Conservation (phyloP, 2,329 filamentous ascomycete genomes). For the Colletotrichum sidae region DNA sequence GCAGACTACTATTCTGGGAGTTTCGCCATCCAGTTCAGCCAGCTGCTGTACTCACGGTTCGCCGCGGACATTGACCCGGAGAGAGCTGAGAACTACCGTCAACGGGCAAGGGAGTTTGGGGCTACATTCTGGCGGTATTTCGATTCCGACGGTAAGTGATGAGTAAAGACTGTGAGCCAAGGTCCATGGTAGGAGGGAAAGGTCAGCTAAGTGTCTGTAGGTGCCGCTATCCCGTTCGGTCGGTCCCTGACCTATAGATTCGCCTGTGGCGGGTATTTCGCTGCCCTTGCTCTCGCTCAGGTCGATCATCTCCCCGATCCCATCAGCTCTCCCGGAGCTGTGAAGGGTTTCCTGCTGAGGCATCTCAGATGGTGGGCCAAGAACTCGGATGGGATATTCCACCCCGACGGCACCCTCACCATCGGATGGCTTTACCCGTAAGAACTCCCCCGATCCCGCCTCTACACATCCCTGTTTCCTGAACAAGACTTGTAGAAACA, state of each 20-base stretch:
- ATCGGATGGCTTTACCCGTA: conserved; percentile 54
- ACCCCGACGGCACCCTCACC: conserved; percentile 60
- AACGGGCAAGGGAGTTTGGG: conserved; percentile 55
- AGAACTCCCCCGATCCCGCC: conserved; percentile 2
- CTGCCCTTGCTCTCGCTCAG: conserved; percentile 56
- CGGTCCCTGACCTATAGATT: conserved; percentile 64
- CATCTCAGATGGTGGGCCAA: conserved; percentile 63
- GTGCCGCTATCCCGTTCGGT: conserved; percentile 63
- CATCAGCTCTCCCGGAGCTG: conserved; percentile 49
- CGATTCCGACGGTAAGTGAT: conserved; percentile 52
- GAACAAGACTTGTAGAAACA: conserved; percentile 48
- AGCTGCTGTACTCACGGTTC: conserved; percentile 59
- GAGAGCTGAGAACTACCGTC: conserved; percentile 50
- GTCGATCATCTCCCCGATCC: conserved; percentile 51
- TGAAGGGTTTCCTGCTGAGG: conserved; percentile 62
- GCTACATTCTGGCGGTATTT: conserved; percentile 60
- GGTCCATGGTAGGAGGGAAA: no score
- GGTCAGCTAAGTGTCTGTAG: conserved; percentile 43
- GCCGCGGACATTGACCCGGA: conserved; percentile 53
- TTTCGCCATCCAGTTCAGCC: conserved; percentile 64
- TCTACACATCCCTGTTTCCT: neutral
- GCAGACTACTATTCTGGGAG: conserved; percentile 66
- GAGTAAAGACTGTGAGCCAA: no score
- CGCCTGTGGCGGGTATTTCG: conserved; percentile 61
- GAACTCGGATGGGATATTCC: conserved; percentile 56